Conservation (phyloP, 2,329 filamentous ascomycete genomes). For the Chalaropsis thielavioides region DNA sequence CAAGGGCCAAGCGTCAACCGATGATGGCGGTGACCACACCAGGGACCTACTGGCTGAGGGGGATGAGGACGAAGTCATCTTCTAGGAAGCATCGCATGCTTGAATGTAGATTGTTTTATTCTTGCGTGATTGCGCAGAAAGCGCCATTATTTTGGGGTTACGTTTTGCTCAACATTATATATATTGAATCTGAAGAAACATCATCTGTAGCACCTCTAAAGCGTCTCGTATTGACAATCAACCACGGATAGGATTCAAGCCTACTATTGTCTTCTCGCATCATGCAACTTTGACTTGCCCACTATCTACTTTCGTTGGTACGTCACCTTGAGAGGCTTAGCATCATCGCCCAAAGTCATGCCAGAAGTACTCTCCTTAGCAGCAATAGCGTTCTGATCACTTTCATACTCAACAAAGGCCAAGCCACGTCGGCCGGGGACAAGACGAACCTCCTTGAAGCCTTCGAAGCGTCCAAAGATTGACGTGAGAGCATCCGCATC, state of each 20-base stretch:
- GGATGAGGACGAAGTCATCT: constrained; percentile 77
- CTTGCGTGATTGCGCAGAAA: neutral
- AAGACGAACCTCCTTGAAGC: constrained; percentile 81
- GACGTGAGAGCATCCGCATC: constrained; percentile 63
- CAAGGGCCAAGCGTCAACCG: constrained; percentile 26
- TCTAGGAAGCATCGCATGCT: constrained; percentile 32
- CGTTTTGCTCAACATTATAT: neutral
- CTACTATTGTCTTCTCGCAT: neutral
- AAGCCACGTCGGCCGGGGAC: constrained; percentile 79
- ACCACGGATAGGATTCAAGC: neutral
- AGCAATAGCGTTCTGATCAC: constrained; percentile 73
- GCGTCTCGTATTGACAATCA: too few relatives aligned
- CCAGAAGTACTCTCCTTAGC: constrained; percentile 89
- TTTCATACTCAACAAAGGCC: constrained; percentile 93
- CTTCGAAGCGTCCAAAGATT: constrained; percentile 80
- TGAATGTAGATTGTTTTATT: neutral
- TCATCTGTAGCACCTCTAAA: neutral
- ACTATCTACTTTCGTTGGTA: constrained; percentile 68
- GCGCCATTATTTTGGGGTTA: neutral
- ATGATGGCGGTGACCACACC: constrained; percentile 31
- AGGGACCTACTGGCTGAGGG: constrained; percentile 58
- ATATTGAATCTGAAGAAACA: neutral
- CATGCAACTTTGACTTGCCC: too few relatives aligned
- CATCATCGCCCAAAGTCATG: constrained; percentile 51
- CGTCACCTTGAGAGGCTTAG: constrained; percentile 76